Evolutionary conservation across 2,329 filamentous ascomycete genomes (phyloP).

Genomic region (Alternaria sp.): DNA sequence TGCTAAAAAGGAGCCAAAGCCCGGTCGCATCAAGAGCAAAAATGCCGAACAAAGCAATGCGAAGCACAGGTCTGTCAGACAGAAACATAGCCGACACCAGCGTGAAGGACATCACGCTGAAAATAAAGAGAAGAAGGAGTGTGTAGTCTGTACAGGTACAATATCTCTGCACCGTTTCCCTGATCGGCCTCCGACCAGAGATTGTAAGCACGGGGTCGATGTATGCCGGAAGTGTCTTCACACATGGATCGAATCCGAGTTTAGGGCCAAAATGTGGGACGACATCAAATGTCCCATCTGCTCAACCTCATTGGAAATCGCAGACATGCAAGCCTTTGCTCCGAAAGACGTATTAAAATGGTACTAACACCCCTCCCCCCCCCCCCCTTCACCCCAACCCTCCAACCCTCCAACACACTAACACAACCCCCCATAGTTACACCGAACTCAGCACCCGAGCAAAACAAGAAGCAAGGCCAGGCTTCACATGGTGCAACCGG

Average conservation of each 20-base stretch:
- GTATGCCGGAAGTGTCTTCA: constrained; percentile 52
- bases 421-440: constrained; percentile 38
- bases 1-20: neutral
- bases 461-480: constrained; percentile 55
- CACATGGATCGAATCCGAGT: constrained; percentile 52
- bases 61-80: neutral
- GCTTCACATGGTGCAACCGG: constrained; percentile 63
- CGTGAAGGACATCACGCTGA: neutral
- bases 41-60: neutral
- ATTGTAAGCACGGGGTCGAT: constrained; percentile 47
- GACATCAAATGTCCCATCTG: constrained; percentile 63
- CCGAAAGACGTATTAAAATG: neutral
- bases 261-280: constrained; percentile 54
- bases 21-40: neutral
- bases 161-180: constrained; percentile 46
- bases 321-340: constrained; percentile 59
- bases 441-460: constrained; percentile 57
- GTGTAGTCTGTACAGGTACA: constrained; percentile 49
- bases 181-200: constrained; percentile 39
- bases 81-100: neutral
- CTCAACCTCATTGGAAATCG: constrained; percentile 53
- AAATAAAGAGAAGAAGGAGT: constrained; percentile 26
- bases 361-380: neutral
- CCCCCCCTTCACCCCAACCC: neutral
- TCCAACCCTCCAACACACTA: neutral